These are phyloP conservation scores for Mycena venus DNA, from an alignment of 768 basidiomycete genomes.

Conservation along the genomic window DNA sequence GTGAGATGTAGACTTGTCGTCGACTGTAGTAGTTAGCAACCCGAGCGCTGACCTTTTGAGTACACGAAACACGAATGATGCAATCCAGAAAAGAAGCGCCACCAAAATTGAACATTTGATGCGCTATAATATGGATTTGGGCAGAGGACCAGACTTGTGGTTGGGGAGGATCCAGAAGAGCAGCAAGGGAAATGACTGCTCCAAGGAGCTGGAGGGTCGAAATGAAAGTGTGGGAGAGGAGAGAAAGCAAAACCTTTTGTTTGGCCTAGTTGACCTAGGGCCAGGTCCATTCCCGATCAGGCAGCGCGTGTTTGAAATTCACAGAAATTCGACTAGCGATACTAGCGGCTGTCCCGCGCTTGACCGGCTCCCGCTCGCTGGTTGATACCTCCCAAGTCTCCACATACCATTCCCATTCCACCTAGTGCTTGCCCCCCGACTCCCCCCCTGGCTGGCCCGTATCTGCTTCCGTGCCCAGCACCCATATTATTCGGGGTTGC, in stretches of 20 bases:
- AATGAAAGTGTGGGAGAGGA: no score
- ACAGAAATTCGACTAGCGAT: neutral
- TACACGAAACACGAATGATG: neutral
- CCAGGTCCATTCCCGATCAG: neutral
- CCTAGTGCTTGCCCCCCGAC: no score
- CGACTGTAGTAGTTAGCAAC: no score
- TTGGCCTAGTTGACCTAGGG: slow-evolving; percentile 3
- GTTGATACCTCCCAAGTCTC: neutral
- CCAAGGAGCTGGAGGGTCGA: no score
- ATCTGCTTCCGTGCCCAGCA: neutral
- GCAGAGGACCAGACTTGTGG: neutral
- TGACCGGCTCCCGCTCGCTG: neutral
- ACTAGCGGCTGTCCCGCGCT: neutral
- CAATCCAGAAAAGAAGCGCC: neutral
- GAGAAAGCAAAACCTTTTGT: neutral
- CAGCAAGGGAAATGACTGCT: no score
- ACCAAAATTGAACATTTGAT: neutral
- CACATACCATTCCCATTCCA: neutral
- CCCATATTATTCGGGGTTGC: neutral
- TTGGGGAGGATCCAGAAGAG: neutral
- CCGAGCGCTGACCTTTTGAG: no score
- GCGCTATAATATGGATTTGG: neutral
- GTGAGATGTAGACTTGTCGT: no score
- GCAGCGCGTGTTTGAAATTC: neutral
- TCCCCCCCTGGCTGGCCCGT: neutral